Conservation (phyloP, 129 eudicot genomes). For the Logfia minima region DNA sequence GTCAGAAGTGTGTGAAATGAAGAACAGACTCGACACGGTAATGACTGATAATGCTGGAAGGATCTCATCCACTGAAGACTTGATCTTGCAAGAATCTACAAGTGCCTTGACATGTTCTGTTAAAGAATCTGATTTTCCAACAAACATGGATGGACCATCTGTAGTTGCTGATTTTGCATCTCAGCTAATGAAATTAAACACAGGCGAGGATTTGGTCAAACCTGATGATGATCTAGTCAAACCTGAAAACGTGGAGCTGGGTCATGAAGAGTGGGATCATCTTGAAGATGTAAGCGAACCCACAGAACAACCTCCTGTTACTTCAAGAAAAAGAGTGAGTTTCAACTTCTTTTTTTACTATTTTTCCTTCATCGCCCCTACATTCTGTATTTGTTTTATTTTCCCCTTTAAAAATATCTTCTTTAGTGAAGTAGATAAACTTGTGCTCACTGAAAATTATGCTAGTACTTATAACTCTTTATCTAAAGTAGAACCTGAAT, state of each 20-base stretch:
- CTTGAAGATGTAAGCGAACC: slow-evolving; percentile 43
- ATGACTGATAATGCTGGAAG: slow-evolving; percentile 45
- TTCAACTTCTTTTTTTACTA: not conserved
- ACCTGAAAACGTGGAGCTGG: slow-evolving; percentile 43
- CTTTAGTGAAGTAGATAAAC: no score
- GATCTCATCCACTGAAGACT: slow-evolving; percentile 36
- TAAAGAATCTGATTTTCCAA: slow-evolving; percentile 38
- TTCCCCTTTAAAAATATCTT: not conserved
- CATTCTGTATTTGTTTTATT: not conserved
- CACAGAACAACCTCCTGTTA: slow-evolving; percentile 35
- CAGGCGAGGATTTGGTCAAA: slow-evolving; percentile 29
- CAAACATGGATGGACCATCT: slow-evolving; percentile 35
- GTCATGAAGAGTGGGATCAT: slow-evolving; percentile 39
- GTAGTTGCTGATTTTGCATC: slow-evolving; percentile 52
- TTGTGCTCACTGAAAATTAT: no score
- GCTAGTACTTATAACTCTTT: no score
- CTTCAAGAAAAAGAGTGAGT: slow-evolving; percentile 50
- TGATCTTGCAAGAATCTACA: slow-evolving; percentile 37
- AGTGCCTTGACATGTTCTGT: slow-evolving; percentile 39
- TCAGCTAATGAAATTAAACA: slow-evolving; percentile 43
- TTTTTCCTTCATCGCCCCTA: not conserved
- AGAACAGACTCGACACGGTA: slow-evolving; percentile 39
- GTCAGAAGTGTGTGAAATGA: slow-evolving; percentile 48
- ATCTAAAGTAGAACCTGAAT: no score
- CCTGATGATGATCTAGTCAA: slow-evolving; percentile 26